phyloP scores from a whole-genome alignment of 169 alveolate genomes.

The Babesia ovis region DNA sequence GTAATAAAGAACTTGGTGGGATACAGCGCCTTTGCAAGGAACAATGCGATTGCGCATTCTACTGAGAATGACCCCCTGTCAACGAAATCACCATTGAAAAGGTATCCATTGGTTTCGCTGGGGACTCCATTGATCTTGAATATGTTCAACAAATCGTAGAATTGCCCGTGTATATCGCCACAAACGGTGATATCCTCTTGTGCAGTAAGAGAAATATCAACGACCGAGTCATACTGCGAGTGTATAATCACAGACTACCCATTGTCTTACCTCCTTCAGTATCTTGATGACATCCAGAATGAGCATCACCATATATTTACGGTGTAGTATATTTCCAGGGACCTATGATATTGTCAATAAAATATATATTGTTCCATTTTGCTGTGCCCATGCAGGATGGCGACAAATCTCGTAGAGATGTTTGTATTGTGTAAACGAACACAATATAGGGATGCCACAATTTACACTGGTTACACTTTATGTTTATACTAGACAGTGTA shows the following conservation, averaged over 20 bases:
- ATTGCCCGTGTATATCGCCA: slow-evolving; percentile 99
- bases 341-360: slow-evolving; percentile 66
- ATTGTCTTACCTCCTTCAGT: slow-evolving; percentile 75
- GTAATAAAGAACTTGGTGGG: slow-evolving; percentile 95
- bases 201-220: slow-evolving; percentile 84
- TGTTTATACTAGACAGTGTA: too few species aligned
- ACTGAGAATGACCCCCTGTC: slow-evolving; percentile 99
- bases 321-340: slow-evolving; percentile 92
- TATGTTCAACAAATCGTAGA: slow-evolving; percentile 95
- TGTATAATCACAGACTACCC: neutral
- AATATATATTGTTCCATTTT: too few species aligned
- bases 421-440: too few species aligned
- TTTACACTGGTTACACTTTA: too few species aligned
- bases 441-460: too few species aligned
- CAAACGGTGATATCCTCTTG: slow-evolving; percentile 95
- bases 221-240: slow-evolving; percentile 80
- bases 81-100: slow-evolving; percentile 99
- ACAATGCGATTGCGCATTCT: slow-evolving; percentile 84
- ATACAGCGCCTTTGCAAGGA: slow-evolving; percentile 89
- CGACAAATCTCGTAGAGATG: too few species aligned
- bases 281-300: slow-evolving; percentile 87
- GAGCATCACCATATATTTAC: slow-evolving; percentile 89
- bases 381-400: too few species aligned
- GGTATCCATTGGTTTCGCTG: slow-evolving; percentile 92
- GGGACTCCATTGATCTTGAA: slow-evolving; percentile 97